Evolutionary conservation across 345 rosid genomes (phyloP).

Genomic region (Boechera stricta): DNA sequence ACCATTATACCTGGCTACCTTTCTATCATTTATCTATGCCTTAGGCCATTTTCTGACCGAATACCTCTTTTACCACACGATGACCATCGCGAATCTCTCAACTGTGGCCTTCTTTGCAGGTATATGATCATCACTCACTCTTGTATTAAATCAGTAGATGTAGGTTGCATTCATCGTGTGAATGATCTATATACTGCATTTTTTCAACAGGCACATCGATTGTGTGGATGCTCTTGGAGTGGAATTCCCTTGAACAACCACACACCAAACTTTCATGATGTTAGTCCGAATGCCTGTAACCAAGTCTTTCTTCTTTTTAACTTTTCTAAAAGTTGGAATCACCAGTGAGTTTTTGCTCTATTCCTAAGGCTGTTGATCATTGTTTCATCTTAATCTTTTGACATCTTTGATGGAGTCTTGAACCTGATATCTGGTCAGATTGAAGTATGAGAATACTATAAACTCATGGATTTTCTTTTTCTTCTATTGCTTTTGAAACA

Average conservation of each 20-base stretch:
- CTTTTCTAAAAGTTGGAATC: conserved; percentile 4
- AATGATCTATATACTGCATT: conserved; percentile 7
- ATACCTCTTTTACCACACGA: conserved; percentile 74
- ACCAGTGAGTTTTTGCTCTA: conserved; percentile 3
- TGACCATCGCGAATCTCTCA: conserved; percentile 75
- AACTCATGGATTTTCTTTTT: neutral
- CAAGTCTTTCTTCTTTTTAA: neutral
- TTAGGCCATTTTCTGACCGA: conserved; percentile 87
- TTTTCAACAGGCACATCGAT: conserved; percentile 71
- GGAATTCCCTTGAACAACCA: conserved; percentile 61
- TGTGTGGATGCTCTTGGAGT: conserved; percentile 85
- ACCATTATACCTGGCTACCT: conserved; percentile 80
- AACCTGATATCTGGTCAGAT: neutral
- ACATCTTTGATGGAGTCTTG: conserved; percentile 16
- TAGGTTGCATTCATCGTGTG: conserved; percentile 5
- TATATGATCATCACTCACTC: conserved; percentile 42
- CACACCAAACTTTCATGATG: conserved; percentile 48
- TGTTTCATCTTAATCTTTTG: neutral
- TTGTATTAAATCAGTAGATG: conserved; percentile 11
- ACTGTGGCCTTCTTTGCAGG: conserved; percentile 90
- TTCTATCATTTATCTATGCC: conserved; percentile 85
- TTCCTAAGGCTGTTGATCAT: conserved; percentile 7
- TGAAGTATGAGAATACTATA: conserved; percentile 14
- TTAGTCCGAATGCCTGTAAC: neutral
- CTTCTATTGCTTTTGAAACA: neutral